phyloP scores from a whole-genome alignment of 345 rosid species.

The Arabidopsis thaliana region TAIR10.1 NC_003074.8:11075001-11075500 shows the following conservation, averaged over 20 bases:
- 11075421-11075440: slow-evolving; percentile 7
- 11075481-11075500: neutral
- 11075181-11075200: slow-evolving; percentile 79
- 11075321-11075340: slow-evolving; percentile 69
- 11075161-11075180: slow-evolving; percentile 68
- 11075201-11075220: slow-evolving; percentile 83
- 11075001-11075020: slow-evolving; percentile 84
- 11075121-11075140: neutral
- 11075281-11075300: slow-evolving; percentile 80
- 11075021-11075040: slow-evolving; percentile 78
- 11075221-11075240: slow-evolving; percentile 90
- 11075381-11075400: slow-evolving; percentile 4
- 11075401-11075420: slow-evolving; percentile 15
- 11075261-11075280: slow-evolving; percentile 81
- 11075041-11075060: slow-evolving; percentile 89
- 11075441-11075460: slow-evolving; percentile 9
- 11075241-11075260: slow-evolving; percentile 75
- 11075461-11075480: neutral
- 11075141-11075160: neutral
- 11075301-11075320: slow-evolving; percentile 69
- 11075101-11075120: neutral
- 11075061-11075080: slow-evolving; percentile 97
- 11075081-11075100: slow-evolving; percentile 70
- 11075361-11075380: neutral
- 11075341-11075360: neutral